A percentile compares a stretch with the other conserved stretches of the same genome.
phyloP scores from a whole-genome alignment of 108 stramenopile species.

The Pseudonitzschia multiseries region DNA sequence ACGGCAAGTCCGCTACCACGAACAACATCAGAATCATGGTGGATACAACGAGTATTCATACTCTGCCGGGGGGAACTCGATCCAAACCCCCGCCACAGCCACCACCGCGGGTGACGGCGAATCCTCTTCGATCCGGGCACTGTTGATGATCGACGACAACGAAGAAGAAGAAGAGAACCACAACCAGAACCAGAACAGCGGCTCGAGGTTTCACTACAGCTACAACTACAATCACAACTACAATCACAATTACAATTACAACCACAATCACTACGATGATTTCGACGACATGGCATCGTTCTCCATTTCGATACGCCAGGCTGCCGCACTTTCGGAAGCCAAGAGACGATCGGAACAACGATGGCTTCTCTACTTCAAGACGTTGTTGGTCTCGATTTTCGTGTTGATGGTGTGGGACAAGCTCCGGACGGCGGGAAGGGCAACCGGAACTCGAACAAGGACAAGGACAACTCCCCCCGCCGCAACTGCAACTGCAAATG shows the following conservation, averaged over 20 bases:
- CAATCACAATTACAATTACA: too few species aligned
- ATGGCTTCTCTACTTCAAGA: neutral
- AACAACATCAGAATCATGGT: too few species aligned
- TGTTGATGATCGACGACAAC: constrained; percentile 5
- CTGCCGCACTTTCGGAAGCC: constrained; percentile 8
- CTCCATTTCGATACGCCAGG: constrained; percentile 1
- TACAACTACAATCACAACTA: too few species aligned
- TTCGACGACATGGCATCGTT: neutral
- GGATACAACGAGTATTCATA: too few species aligned
- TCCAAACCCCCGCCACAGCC: too few species aligned
- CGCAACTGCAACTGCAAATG: neutral
- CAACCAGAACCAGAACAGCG: too few species aligned
- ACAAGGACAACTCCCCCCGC: neutral
- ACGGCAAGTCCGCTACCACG: too few species aligned
- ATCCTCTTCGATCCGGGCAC: neutral
- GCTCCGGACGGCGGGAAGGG: neutral
- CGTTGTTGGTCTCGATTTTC: neutral
- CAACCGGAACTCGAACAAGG: neutral
- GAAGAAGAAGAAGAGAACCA: too few species aligned
- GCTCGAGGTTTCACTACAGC: neutral
- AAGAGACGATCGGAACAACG: constrained; percentile 1
- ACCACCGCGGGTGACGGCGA: too few species aligned
- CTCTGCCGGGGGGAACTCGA: too few species aligned
- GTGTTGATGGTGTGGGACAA: neutral
- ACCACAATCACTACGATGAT: too few species aligned